A percentile compares a stretch with the other conserved stretches of the same genome.
phyloP scores from a whole-genome alignment of 1,284 basidiomycete genomes.

The Irpex sp. region DNA sequence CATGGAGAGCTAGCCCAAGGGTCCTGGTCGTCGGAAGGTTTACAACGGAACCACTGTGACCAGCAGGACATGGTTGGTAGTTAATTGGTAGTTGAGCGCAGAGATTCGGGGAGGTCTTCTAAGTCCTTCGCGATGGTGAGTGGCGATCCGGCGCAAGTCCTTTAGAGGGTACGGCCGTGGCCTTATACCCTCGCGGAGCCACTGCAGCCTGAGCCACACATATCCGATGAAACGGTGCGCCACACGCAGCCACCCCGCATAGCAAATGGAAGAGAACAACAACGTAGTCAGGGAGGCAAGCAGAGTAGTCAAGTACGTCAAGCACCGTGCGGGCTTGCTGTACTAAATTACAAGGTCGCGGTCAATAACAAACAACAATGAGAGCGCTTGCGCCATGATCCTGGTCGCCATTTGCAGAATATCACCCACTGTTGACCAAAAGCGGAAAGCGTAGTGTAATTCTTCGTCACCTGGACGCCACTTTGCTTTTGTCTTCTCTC shows the following conservation, averaged over 20 bases:
- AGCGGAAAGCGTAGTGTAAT: neutral
- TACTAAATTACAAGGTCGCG: neutral
- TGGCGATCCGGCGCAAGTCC: neutral
- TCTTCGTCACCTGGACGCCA: neutral
- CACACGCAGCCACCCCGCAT: neutral
- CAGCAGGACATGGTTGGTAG: neutral
- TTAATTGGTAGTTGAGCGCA: neutral
- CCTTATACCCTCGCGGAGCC: neutral
- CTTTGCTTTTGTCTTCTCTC: neutral
- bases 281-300: neutral
- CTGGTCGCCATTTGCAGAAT: neutral
- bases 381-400: neutral
- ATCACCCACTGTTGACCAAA: neutral
- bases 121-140: neutral
- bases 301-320: neutral
- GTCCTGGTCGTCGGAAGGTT: neutral
- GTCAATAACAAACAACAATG: neutral
- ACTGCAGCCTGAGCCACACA: neutral
- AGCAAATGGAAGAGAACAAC: neutral
- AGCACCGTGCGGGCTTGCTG: neutral
- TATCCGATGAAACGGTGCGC: neutral
- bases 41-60: neutral
- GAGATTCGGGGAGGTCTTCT: neutral
- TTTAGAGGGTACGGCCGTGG: neutral
- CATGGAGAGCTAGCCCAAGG: neutral